Conservation (phyloP, 805 yeast species). For the Metschnikowia dekortorum region DNA sequence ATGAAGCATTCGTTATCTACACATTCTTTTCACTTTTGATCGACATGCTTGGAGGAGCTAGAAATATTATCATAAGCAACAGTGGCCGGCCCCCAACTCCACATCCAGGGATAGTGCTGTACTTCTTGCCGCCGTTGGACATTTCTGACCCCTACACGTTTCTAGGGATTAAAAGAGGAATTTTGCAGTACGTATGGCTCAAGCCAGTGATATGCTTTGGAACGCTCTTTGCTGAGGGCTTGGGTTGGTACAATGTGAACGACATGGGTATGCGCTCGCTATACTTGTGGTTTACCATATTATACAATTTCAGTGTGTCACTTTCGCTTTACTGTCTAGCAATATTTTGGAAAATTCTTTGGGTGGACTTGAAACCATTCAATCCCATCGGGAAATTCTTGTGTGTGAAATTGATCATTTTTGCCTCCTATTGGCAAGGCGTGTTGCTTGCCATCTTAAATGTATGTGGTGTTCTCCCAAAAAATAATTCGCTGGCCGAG, state of each 20-base stretch:
- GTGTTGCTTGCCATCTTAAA: constrained; percentile 51
- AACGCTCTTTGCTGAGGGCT: constrained; percentile 43
- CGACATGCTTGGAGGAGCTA: constrained; percentile 86
- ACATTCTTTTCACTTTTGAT: constrained; percentile 85
- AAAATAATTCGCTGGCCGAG: constrained; percentile 21
- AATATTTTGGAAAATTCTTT: constrained; percentile 88
- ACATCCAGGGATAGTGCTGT: constrained; percentile 58
- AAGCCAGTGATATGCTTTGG: constrained; percentile 75
- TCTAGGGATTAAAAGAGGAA: constrained; percentile 72
- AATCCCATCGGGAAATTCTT: constrained; percentile 90
- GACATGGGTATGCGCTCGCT: constrained; percentile 45
- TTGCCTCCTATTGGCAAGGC: constrained; percentile 99
- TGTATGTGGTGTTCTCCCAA: constrained; percentile 44
- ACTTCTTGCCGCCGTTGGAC: constrained; percentile 57
- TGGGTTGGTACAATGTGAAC: constrained; percentile 49
- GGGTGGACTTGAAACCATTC: constrained; percentile 68
- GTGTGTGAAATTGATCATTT: constrained; percentile 88
- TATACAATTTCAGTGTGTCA: constrained; percentile 78
- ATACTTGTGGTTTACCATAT: constrained; percentile 59
- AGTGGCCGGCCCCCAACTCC: constrained; percentile 67
- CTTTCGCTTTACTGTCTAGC: constrained; percentile 81
- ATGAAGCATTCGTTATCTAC: constrained; percentile 94
- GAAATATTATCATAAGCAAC: constrained; percentile 68
- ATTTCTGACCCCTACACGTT: constrained; percentile 83
- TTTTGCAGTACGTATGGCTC: constrained; percentile 91